These are phyloP conservation scores for Candida takata DNA, from an alignment of 805 yeast genomes.

Conservation along the genomic window DNA sequence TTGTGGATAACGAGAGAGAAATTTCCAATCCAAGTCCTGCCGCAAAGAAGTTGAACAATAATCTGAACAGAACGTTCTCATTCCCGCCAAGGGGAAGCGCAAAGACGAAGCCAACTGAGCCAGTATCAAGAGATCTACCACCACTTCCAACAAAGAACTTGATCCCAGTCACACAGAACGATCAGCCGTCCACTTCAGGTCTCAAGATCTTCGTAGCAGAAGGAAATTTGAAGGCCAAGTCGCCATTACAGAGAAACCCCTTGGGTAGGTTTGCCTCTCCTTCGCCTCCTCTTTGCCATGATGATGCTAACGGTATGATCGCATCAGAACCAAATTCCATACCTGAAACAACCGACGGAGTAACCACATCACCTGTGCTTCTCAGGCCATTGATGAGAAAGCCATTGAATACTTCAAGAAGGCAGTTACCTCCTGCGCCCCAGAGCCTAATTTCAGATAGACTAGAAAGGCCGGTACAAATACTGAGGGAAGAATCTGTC, in stretches of 20 bases:
- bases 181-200: not conserved
- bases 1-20: conserved; percentile 20
- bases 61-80: conserved; percentile 19
- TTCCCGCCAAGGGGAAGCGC: conserved; percentile 16
- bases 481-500: too few relatives aligned
- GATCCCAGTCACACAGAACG: not conserved
- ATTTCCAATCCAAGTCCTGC: conserved; percentile 22
- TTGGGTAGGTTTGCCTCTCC: conserved; percentile 9
- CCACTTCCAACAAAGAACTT: conserved; percentile 2
- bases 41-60: conserved; percentile 19
- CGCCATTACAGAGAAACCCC: conserved; percentile 1
- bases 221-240: not conserved
- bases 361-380: not conserved
- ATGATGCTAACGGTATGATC: not conserved
- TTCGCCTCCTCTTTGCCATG: not conserved
- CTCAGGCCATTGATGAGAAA: not conserved
- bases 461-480: too few relatives aligned
- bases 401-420: not conserved
- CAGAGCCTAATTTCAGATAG: too few relatives aligned
- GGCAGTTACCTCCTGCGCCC: too few relatives aligned
- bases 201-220: conserved; percentile 2
- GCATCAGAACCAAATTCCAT: not conserved
- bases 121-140: conserved; percentile 3
- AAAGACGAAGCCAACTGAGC: not conserved
- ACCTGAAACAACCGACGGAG: not conserved